Evolutionary conservation across 192 early-diverging fungal species (phyloP), one percentile per base, ranked within the genome.

Genomic region (Coemansia sp.): DNA sequence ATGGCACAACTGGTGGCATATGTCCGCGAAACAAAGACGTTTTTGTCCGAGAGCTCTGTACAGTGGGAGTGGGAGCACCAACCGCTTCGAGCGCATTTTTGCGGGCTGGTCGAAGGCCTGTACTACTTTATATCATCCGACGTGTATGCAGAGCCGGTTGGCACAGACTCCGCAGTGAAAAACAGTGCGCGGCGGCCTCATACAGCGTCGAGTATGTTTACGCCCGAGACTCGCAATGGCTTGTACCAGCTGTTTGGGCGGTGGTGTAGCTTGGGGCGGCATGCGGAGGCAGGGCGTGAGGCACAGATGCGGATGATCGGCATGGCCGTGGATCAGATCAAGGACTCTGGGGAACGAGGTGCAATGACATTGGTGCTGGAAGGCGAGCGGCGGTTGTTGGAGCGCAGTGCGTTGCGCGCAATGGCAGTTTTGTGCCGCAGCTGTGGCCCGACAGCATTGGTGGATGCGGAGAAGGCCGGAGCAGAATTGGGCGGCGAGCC

Each of bases 41-140:
- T 97, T 53, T 79, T 99, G 42, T 66, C 84, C 1, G 92, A 95
- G 57, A 64, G 86, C 1, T 85, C 91, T 0, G 86, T 92, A 31
- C 87, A 92, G 64, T 62, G 72, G 34, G 95, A 97, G 15, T 93
- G 89, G 89, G 94, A 96, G 47, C 92, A 91, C 74, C 92, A 93
- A 48, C 83, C 88, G 50, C 83, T 97, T 20, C 85, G 96, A 5
- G 90, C 88, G 36, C 90, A 97, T 70, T 92, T 94, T 64, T 97
- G 94, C 69, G 88, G 86, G 0, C 87, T 98, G 26, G 85, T 98
- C 6, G 94, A 96, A 49, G 83, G 87, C 6, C 79, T 97, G 4
- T 96, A 93, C 70, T 87, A 90, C 51, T 83, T 83, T 15, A 75
- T 96, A 10, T 85, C 86, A 15, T 65, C 65, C 69, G 83, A 26